Base-by-base conservation (phyloP, 495 filamentous ascomycete genomes). In the Annulohypoxylon bovei region DNA sequence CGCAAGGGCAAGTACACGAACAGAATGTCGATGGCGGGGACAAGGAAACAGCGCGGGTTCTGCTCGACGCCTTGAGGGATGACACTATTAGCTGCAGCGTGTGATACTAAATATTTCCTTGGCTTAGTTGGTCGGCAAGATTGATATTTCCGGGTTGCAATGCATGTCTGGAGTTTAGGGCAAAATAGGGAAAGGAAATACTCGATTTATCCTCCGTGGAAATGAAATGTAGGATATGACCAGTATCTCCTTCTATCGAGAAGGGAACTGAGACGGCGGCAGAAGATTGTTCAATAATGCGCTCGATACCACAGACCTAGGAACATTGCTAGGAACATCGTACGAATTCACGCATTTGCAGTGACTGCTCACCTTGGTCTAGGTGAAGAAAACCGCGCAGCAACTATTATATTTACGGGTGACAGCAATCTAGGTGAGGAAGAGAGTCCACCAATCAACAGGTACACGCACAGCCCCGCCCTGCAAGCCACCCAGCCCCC, bases 61-160 rank as follows among this genome's bases (percentile, higher is more conserved):
- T 78, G 28, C 69, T 78, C 0, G 67, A 76, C 25, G 76, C 74
- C 0, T 22, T 78, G 37, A 62, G 64, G 9, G 71, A 78, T 8
- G 63, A 68, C 35, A 9, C 28, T 6, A 59, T 70, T 12, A 68
- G 60, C 23, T 74, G 68, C 37, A 33, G 55, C 28, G 71, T 62
- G 56, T 67, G 59, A 69, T 27, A 37, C 20, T 39, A 12, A 35
- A 35, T 35, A 35, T 35, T 42, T 30, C 11, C 6, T 16, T 5
- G 18, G 27, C 32, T 57, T 46, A 56, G 9, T 20, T 44, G 25
- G 32, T 9, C 44, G 8, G 39, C 8, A 14, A 7, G n/a, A 16
- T 33, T 18, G n/a, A n/a, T n/a, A 14, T 56, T 40, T 33, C 20
- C 2, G 16, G 33, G 14, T 68, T 59, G 60, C 50, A 65, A 62